A percentile compares a stretch with the other conserved stretches of the same genome.
phyloP scores from a whole-genome alignment of 306 rosid species.

The Cucurbita ficifolia region DNA sequence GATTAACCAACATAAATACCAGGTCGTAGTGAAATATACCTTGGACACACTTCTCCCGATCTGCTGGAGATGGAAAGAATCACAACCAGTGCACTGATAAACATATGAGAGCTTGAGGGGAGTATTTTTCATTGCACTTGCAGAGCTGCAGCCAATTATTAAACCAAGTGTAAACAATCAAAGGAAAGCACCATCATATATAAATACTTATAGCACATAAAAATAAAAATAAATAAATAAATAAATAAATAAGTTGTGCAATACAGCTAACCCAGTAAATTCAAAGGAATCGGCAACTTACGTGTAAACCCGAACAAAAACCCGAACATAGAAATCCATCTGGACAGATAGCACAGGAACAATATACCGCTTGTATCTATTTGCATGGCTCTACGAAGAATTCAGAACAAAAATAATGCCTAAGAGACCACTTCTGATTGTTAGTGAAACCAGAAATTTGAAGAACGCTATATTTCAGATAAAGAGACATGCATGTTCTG shows the following conservation, averaged over 20 bases:
- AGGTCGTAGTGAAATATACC: conserved; percentile 27
- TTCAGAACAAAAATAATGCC: conserved; percentile 5
- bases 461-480: neutral
- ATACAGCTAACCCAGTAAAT: neutral
- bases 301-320: conserved; percentile 82
- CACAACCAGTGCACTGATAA: conserved; percentile 92
- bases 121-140: conserved; percentile 88
- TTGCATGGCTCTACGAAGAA: conserved; percentile 89
- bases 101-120: conserved; percentile 94
- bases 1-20: neutral
- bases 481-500: neutral
- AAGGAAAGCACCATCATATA: neutral
- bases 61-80: conserved; percentile 91
- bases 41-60: conserved; percentile 72
- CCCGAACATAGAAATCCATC: conserved; percentile 88
- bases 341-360: conserved; percentile 92
- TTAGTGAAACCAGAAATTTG: neutral
- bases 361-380: conserved; percentile 89
- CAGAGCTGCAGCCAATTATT: conserved; percentile 60
- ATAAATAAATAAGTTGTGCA: neutral
- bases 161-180: conserved; percentile 11
- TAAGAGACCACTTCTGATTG: neutral
- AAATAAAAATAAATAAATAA: no score
- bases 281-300: conserved; percentile 20
- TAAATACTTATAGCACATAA: neutral